Evolutionary conservation across 2,329 filamentous ascomycete genomes (phyloP).

Genomic region (Colletotrichum tofieldiae): DNA sequence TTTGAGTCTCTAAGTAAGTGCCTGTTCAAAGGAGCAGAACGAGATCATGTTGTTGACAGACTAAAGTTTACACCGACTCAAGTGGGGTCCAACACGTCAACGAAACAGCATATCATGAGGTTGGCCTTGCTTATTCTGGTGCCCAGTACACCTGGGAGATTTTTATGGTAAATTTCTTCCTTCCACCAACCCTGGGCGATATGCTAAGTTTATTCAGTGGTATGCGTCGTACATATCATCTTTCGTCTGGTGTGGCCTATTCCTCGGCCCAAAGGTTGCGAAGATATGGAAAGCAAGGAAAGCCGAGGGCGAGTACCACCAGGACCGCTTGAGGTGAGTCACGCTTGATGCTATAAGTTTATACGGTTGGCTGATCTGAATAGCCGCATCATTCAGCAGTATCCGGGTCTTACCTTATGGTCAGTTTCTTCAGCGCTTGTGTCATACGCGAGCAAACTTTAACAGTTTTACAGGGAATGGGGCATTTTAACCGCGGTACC

Average conservation of each 20-base stretch:
- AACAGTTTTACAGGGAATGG: constrained; percentile 40
- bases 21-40: constrained; percentile 29
- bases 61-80: constrained; percentile 30
- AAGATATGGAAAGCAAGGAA: constrained; percentile 54
- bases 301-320: constrained; percentile 46
- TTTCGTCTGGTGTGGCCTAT: constrained; percentile 71
- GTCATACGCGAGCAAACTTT: not conserved
- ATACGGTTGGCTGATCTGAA: not conserved
- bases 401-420: constrained; percentile 59
- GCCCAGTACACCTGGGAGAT: constrained; percentile 68
- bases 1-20: constrained; percentile 47
- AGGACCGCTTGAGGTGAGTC: constrained; percentile 31
- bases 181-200: constrained; percentile 52
- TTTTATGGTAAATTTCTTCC: constrained; percentile 7
- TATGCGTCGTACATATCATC: constrained; percentile 73
- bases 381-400: constrained; percentile 67
- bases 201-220: constrained; percentile 56
- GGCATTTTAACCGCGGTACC: constrained; percentile 44
- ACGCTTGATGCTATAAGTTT: no score
- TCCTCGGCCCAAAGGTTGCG: constrained; percentile 65
- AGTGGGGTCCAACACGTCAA: constrained; percentile 52
- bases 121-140: constrained; percentile 71
- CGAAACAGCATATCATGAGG: constrained; percentile 61
- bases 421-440: not conserved
- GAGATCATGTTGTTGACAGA: not conserved